These are phyloP conservation scores for Botrytis galanthina DNA, from an alignment of 2,329 filamentous ascomycete genomes.

Conservation along the genomic window DNA sequence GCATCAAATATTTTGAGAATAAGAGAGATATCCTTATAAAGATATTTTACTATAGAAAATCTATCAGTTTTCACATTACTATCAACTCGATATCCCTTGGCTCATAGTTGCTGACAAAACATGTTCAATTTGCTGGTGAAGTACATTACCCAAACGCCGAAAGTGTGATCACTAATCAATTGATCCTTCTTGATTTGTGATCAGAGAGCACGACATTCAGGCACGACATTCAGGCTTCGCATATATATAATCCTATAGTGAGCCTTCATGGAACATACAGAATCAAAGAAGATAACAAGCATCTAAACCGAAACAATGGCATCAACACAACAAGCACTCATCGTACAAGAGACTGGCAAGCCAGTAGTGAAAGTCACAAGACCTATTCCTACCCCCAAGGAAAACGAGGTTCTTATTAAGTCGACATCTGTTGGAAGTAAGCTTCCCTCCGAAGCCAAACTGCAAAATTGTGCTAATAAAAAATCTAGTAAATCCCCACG, in stretches of 20 bases:
- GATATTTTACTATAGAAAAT: background rate
- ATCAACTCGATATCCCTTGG: background rate
- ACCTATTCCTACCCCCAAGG: conserved; percentile 37
- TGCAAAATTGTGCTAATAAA: background rate
- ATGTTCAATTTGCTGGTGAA: background rate
- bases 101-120: background rate
- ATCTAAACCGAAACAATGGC: conserved; percentile 3
- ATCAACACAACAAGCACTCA: conserved; percentile 34
- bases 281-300: background rate
- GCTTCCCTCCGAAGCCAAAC: background rate
- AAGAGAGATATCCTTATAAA: too few species aligned
- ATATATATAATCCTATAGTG: background rate
- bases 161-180: background rate
- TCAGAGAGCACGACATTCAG: background rate
- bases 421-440: conserved; percentile 38
- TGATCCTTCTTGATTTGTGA: background rate
- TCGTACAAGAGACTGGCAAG: conserved; percentile 33
- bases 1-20: too few species aligned
- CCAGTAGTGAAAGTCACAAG: conserved; percentile 29
- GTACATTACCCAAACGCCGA: too few species aligned
- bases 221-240: background rate
- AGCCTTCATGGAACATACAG: background rate
- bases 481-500: conserved; percentile 15
- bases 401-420: conserved; percentile 41
- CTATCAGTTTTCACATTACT: background rate